Base-by-base conservation (phyloP, 2,329 filamentous ascomycete species). In the Penicillium sclerotiorum region DNA sequence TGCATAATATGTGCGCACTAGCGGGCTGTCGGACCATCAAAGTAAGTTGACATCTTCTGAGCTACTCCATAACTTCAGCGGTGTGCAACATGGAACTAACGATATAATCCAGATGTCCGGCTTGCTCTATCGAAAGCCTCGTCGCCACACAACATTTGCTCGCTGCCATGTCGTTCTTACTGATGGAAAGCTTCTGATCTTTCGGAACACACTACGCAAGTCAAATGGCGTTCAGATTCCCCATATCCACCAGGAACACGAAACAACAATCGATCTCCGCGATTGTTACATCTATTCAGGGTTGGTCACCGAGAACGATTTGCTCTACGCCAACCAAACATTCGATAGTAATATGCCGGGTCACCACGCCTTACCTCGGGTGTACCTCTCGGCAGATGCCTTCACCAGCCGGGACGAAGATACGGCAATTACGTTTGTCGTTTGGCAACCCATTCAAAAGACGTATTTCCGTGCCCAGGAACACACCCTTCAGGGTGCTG, bases 1-100 rank as follows among this genome's bases (percentile, higher is more conserved):
- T 87, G n/a, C 87, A 86, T 72, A 84, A 88, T 64, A 79, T 87
- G 71, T 88, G 85, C 64, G 79, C 80, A n/a, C 78, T 87, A 18
- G 77, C 80, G 9, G 77, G 76, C 30, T 88, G 85, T 63, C 80
- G 85, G 35, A 74, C 80, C 15, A 81, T 88, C 46, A 76, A 76
- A 58, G 74, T 77, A 69, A 8, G 45, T 44, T 1, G 4, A 18
- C 11, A 18, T 30, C 4, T 4, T 18, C n/a, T 8, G 6, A 5
- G n/a, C n/a, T n/a, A n/a, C n/a, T n/a, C n/a, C n/a, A n/a, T n/a
- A n/a, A n/a, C n/a, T n/a, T n/a, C n/a, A n/a, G n/a, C n/a, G n/a
- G n/a, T n/a, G n/a, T n/a, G n/a, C n/a, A n/a, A n/a, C n/a, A n/a
- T n/a, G n/a, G n/a, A n/a, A n/a, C n/a, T n/a, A n/a, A n/a, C n/a